Evolutionary conservation across 805 yeast genomes (phyloP).

Genomic region (Metschnikowia noctiluminum): DNA sequence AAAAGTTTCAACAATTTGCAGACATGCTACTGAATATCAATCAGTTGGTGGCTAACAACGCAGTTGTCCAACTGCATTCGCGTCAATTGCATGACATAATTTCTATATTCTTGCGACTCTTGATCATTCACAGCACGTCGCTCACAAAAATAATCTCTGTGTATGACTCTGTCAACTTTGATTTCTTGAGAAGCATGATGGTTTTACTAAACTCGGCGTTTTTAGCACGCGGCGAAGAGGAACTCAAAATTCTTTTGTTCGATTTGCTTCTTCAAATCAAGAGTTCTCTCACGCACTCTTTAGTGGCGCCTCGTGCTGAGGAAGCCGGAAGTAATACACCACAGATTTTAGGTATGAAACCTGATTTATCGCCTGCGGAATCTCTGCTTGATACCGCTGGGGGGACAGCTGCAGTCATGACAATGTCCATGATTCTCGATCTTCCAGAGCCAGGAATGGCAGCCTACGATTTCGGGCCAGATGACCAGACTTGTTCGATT

Average conservation of each 20-base stretch:
- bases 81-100: slow-evolving; percentile 29
- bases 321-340: slow-evolving; percentile 6
- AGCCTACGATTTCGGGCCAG: slow-evolving; percentile 18
- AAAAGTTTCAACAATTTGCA: slow-evolving; percentile 23
- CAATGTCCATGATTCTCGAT: slow-evolving; percentile 22
- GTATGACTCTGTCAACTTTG: slow-evolving; percentile 41
- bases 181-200: slow-evolving; percentile 46
- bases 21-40: slow-evolving; percentile 23
- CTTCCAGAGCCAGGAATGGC: slow-evolving; percentile 30
- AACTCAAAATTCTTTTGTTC: slow-evolving; percentile 53
- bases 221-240: slow-evolving; percentile 37
- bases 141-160: slow-evolving; percentile 43
- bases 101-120: slow-evolving; percentile 49
- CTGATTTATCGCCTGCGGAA: slow-evolving; percentile 3
- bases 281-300: slow-evolving; percentile 25
- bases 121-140: slow-evolving; percentile 55
- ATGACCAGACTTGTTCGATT: slow-evolving; percentile 6
- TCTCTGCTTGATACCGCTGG: slow-evolving; percentile 1
- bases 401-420: slow-evolving; percentile 3
- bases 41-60: slow-evolving; percentile 12
- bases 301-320: slow-evolving; percentile 9
- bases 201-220: slow-evolving; percentile 43
- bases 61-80: slow-evolving; percentile 2
- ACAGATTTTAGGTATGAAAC: neutral
- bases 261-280: slow-evolving; percentile 58